Evolutionary conservation across 2,329 filamentous ascomycete genomes (phyloP).

Genomic region (Fusarium longipes): DNA sequence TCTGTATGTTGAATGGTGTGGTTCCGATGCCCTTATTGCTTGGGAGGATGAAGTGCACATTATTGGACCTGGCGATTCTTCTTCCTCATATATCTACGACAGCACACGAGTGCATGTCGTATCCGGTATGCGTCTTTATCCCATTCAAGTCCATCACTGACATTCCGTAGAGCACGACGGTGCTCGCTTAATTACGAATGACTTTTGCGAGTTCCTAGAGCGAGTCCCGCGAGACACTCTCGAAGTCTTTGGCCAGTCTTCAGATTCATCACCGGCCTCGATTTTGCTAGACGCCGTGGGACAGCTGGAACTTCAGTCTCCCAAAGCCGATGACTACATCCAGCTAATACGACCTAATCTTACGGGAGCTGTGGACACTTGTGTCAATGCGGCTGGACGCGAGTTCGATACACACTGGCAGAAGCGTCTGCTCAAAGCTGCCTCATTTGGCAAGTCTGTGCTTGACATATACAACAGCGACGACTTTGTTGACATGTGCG

Average conservation of each 20-base stretch:
- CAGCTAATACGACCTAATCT: conserved; percentile 90
- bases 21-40: conserved; percentile 91
- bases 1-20: conserved; percentile 94
- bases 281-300: conserved; percentile 94
- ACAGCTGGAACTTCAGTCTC: conserved; percentile 90
- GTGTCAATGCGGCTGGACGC: conserved; percentile 91
- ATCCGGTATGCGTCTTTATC: conserved; percentile 66
- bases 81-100: conserved; percentile 87
- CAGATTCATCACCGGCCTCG: conserved; percentile 88
- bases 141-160: conserved; percentile 12
- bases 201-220: conserved; percentile 97
- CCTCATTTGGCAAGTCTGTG: conserved; percentile 97
- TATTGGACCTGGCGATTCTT: conserved; percentile 84
- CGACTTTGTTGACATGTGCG: conserved; percentile 98
- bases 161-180: conserved; percentile 74
- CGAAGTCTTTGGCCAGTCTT: conserved; percentile 89
- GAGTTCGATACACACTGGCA: conserved; percentile 94
- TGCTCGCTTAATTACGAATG: conserved; percentile 89
- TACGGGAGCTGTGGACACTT: conserved; percentile 92
- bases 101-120: conserved; percentile 88
- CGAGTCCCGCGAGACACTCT: conserved; percentile 88
- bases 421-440: conserved; percentile 93
- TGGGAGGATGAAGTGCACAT: conserved; percentile 99
- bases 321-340: conserved; percentile 97
- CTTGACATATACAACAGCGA: conserved; percentile 98